These are phyloP conservation scores for Ophiostoma populinum DNA, from an alignment of 2,329 filamentous ascomycete species.

Conservation along the genomic window DNA sequence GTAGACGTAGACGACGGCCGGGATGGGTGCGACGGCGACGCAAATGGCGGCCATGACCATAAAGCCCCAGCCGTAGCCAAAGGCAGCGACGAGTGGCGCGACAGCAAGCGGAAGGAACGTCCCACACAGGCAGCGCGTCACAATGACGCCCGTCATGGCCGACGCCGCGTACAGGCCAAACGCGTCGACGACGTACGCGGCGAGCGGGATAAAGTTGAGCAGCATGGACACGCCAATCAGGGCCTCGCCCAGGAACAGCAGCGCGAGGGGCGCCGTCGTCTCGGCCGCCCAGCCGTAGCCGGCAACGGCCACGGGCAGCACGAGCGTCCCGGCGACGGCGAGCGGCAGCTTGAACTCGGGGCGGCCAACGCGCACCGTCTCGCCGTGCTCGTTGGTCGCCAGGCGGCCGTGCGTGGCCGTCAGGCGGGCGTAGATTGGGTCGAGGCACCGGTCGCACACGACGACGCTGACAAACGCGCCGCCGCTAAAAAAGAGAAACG, in stretches of 20 bases:
- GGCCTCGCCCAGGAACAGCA: slow-evolving; percentile 26
- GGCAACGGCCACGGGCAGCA: slow-evolving; percentile 26
- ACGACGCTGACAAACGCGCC: slow-evolving; percentile 30
- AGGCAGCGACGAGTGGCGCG: slow-evolving; percentile 25
- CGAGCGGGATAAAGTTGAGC: slow-evolving; percentile 30
- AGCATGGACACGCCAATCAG: slow-evolving; percentile 29
- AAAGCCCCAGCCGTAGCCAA: slow-evolving; percentile 36
- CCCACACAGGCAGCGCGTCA: slow-evolving; percentile 35
- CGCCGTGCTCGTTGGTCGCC: background rate
- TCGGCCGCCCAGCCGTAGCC: slow-evolving; percentile 35
- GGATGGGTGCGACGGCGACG: slow-evolving; percentile 30
- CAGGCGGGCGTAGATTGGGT: slow-evolving; percentile 34
- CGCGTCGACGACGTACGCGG: slow-evolving; percentile 39
- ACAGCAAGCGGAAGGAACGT: slow-evolving; percentile 37
- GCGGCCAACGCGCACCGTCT: slow-evolving; percentile 21
- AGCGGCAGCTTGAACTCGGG: slow-evolving; percentile 40
- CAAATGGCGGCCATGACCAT: slow-evolving; percentile 25
- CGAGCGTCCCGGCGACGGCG: slow-evolving; percentile 26
- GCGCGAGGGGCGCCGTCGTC: slow-evolving; percentile 21
- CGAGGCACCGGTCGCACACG: slow-evolving; percentile 32
- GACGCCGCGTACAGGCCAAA: slow-evolving; percentile 38
- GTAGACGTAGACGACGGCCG: slow-evolving; percentile 30
- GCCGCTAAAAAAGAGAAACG: slow-evolving; percentile 37
- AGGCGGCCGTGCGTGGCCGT: slow-evolving; percentile 14
- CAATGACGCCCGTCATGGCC: slow-evolving; percentile 38